Evolutionary conservation across 2,329 filamentous ascomycete genomes (phyloP).

Genomic region (Plectosphaerella sp.): DNA sequence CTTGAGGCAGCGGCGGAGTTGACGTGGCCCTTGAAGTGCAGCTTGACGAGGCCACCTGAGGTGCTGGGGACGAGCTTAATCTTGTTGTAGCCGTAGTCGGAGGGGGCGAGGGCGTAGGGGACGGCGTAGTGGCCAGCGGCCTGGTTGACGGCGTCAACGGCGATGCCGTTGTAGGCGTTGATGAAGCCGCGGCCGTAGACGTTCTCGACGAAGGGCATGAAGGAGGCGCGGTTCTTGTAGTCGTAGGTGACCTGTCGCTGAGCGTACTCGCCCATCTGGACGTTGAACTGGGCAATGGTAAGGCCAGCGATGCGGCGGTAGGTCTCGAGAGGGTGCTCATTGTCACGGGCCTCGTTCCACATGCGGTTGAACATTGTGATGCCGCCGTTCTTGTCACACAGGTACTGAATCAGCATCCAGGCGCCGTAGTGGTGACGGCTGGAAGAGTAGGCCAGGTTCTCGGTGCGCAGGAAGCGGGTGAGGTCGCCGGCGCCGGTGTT

Average conservation of each 20-base stretch:
- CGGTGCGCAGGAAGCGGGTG: constrained; percentile 1
- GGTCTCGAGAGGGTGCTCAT: neutral
- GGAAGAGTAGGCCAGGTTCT: constrained; percentile 1
- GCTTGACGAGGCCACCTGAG: neutral
- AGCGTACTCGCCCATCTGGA: constrained; percentile 1
- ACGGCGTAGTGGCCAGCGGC: neutral
- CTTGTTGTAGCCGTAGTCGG: constrained; percentile 3
- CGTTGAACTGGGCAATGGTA: neutral
- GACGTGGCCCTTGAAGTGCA: constrained; percentile 2
- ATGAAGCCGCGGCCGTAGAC: constrained; percentile 1
- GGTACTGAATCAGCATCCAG: constrained; percentile 1
- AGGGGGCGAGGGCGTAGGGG: neutral
- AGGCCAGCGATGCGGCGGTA: neutral
- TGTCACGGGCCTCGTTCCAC: constrained; percentile 1
- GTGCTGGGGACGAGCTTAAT: constrained; percentile 1
- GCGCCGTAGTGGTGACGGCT: constrained; percentile 1
- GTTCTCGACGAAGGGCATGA: neutral
- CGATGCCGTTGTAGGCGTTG: neutral
- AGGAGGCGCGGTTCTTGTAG: neutral
- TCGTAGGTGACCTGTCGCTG: constrained; percentile 2
- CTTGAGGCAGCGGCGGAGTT: neutral
- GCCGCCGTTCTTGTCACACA: neutral
- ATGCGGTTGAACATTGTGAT: neutral
- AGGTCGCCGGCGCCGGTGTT: neutral
- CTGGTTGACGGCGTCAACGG: constrained; percentile 1